Evolutionary conservation across 129 eudicot species (phyloP), one percentile per base, ranked within the genome.

Genomic region (Pseudognaphalium luteoalbum): DNA sequence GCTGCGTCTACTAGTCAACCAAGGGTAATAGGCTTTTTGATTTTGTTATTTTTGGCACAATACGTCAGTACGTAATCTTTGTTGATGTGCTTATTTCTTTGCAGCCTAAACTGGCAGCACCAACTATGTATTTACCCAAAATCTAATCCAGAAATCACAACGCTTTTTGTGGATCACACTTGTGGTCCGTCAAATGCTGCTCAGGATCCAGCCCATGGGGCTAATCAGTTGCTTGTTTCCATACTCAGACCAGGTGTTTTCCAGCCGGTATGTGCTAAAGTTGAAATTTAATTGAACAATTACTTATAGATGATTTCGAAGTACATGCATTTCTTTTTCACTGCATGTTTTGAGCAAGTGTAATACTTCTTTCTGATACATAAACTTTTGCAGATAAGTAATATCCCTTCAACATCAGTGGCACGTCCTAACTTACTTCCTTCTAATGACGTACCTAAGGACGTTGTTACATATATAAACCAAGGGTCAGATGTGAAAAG

Each of bases 71-170:
- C 8, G 9, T 54, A 15, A 54, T 4, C 10, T 54, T 54, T 54
- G 21, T 54, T 54, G 60, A 3, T 29, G 7, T 64, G 12, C 19
- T 16, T 32, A 29, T 29, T 29, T 29, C 12, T 56, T 67, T 82
- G 84, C 87, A 91, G 97, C 82, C 65, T 91, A 66, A 88, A 88
- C 41, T 91, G 97, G 97, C 93, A 88, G 50, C 93, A 91, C 39
- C 79, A 73, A 19, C 82, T 82, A 6, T 91, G 97, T 78, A 66
- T 58, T 60, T 82, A 66, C 51, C 93, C 89, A 4, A 84, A 81
- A 42, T 52, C 89, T 15, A 75, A 86, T 68, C 91, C 91, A 11
- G 87, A 83, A 1, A 77, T 91, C 33, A 83, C 60, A 60, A 86
- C 92, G 25, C 76, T 91, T 17, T 85, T 83, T 30, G 85, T 74